Percentiles rank a stretch among this genome's conserved stretches.
These are phyloP conservation scores for Fusarium oligoseptatum DNA, from an alignment of 2,329 filamentous ascomycete genomes.

Conservation along the genomic window DNA sequence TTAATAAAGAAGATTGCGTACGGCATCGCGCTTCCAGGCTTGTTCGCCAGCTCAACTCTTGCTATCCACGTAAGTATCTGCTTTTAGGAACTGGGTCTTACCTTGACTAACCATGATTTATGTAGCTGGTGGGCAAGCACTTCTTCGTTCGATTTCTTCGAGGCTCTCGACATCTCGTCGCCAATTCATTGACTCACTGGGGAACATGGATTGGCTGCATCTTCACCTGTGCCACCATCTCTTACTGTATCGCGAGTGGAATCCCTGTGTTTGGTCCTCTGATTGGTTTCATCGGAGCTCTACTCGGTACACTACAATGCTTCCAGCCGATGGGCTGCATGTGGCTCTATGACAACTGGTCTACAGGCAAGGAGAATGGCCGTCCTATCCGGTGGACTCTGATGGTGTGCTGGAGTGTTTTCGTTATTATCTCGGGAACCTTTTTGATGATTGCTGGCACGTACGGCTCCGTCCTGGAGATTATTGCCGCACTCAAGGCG, in stretches of 20 bases:
- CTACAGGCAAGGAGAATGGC: neutral
- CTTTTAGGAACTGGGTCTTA: fast-evolving
- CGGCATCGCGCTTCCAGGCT: slow-evolving; percentile 52
- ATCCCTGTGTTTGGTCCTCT: slow-evolving; percentile 34
- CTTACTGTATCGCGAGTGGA: slow-evolving; percentile 35
- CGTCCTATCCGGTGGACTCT: slow-evolving; percentile 4
- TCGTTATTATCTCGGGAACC: slow-evolving; percentile 23
- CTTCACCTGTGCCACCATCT: slow-evolving; percentile 7
- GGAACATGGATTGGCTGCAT: slow-evolving; percentile 44
- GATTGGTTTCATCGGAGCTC: slow-evolving; percentile 32
- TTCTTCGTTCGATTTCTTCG: slow-evolving; percentile 48
- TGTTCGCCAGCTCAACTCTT: slow-evolving; percentile 46
- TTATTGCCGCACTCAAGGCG: neutral
- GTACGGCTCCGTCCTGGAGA: slow-evolving; percentile 27
- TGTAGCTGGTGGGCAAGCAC: slow-evolving; percentile 42
- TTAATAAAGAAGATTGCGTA: slow-evolving; percentile 60
- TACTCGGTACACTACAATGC: slow-evolving; percentile 34
- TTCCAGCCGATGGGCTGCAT: slow-evolving; percentile 37
- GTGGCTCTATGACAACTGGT: slow-evolving; percentile 39
- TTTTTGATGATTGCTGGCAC: slow-evolving; percentile 24
- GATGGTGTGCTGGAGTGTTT: slow-evolving; percentile 16
- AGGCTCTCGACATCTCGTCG: slow-evolving; percentile 47
- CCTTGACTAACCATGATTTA: neutral
- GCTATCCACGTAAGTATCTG: slow-evolving; percentile 34
- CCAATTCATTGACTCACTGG: slow-evolving; percentile 48